A percentile compares a stretch with the other conserved stretches of the same genome.
Conservation (phyloP, 495 filamentous ascomycete genomes). For the Parathielavia appendiculata region DNA sequence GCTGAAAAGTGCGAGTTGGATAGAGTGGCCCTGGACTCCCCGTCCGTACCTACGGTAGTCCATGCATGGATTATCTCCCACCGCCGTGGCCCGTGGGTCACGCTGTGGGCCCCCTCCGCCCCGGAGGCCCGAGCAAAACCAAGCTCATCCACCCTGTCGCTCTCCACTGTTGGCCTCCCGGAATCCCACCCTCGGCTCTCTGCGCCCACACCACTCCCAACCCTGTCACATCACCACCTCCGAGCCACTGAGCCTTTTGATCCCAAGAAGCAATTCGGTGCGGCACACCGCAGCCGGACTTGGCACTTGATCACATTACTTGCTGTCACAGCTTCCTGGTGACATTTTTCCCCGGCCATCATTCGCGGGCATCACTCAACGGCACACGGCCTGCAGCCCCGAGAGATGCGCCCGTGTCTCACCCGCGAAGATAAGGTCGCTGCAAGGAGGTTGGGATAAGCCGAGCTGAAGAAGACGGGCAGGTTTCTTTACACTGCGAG, state of each 20-base stretch:
- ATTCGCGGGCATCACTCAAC: constrained; percentile 9
- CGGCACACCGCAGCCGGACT: constrained; percentile 9
- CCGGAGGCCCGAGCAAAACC: neutral
- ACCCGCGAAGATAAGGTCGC: constrained; percentile 26
- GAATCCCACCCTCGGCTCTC: constrained; percentile 32
- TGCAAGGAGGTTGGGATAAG: constrained; percentile 30
- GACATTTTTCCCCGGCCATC: constrained; percentile 18
- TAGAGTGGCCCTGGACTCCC: no score
- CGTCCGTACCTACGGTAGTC: no score
- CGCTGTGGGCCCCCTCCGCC: no score
- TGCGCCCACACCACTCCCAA: constrained; percentile 16
- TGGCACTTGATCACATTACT: neutral
- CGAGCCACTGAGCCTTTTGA: constrained; percentile 3
- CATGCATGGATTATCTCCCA: no score
- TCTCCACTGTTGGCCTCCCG: constrained; percentile 30
- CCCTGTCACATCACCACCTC: constrained; percentile 12
- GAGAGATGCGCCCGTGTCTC: constrained; percentile 34
- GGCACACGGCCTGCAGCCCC: constrained; percentile 15
- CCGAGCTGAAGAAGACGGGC: constrained; percentile 13
- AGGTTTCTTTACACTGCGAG: constrained; percentile 16
- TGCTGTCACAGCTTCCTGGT: neutral
- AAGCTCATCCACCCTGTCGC: constrained; percentile 16
- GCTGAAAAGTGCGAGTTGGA: no score
- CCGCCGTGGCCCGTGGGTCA: no score
- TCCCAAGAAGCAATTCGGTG: constrained; percentile 3